These are phyloP conservation scores for Sporothrix dimorphospora DNA, from an alignment of 2,329 filamentous ascomycete species.

Conservation along the genomic window DNA sequence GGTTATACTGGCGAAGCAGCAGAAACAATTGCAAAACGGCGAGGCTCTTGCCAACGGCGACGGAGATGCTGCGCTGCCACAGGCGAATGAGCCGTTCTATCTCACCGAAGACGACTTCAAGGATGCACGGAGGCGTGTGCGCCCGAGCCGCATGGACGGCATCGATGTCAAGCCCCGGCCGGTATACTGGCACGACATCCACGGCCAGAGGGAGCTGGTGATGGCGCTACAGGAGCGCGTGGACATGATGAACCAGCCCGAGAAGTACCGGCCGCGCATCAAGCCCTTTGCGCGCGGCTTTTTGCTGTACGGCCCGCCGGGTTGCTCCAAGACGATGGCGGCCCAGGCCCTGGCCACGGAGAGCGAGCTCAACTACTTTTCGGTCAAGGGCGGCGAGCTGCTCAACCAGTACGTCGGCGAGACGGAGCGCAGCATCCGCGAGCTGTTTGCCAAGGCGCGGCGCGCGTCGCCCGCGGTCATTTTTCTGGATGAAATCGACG, in stretches of 20 bases:
- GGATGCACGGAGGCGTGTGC: constrained; percentile 67
- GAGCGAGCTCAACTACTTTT: constrained; percentile 89
- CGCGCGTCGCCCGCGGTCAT: constrained; percentile 90
- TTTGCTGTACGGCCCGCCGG: constrained; percentile 87
- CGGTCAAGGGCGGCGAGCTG: constrained; percentile 90
- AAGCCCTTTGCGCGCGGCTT: constrained; percentile 68
- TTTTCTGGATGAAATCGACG: constrained; percentile 96
- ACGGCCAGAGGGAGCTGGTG: constrained; percentile 79
- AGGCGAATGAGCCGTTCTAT: constrained; percentile 33
- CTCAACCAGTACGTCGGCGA: constrained; percentile 98
- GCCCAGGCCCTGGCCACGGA: constrained; percentile 91
- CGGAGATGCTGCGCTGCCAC: not conserved
- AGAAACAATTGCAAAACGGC: not conserved
- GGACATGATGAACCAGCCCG: constrained; percentile 40
- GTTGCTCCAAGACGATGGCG: constrained; percentile 91
- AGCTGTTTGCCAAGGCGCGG: constrained; percentile 82
- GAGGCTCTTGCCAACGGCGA: not conserved
- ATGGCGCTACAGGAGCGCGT: constrained; percentile 58
- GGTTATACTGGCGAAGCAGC: not conserved
- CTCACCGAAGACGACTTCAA: constrained; percentile 59
- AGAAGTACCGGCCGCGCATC: constrained; percentile 45
- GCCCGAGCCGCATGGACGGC: constrained; percentile 84
- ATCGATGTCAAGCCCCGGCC: constrained; percentile 87
- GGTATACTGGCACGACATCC: constrained; percentile 84
- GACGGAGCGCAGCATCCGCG: constrained; percentile 81